A percentile compares a stretch with the other conserved stretches of the same genome.
phyloP scores from a whole-genome alignment of 208 protist species.

The Entamoeba nuttalli region DNA sequence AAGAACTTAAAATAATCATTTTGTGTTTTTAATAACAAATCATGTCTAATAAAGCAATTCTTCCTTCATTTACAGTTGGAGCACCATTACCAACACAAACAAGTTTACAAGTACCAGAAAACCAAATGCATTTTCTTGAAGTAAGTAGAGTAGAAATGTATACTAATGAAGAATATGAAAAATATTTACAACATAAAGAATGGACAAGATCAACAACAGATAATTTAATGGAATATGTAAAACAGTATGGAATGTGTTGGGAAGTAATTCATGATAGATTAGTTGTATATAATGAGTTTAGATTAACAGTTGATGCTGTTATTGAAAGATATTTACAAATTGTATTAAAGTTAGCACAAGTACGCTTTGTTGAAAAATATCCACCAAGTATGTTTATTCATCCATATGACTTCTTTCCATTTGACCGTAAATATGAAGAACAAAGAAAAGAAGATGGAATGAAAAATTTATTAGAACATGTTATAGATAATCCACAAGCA shows the following conservation, averaged over 20 bases:
- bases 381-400: neutral
- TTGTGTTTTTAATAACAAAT: too few relatives aligned
- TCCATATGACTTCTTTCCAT: neutral
- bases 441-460: neutral
- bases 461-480: neutral
- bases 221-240: neutral
- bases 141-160: neutral
- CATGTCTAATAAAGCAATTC: neutral
- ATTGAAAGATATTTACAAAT: neutral
- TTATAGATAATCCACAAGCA: neutral
- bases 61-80: neutral
- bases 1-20: too few relatives aligned
- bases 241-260: neutral
- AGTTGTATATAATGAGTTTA: neutral
- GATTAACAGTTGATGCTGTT: neutral
- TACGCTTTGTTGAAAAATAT: neutral
- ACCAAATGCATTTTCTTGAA: neutral
- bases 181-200: constrained; percentile 1
- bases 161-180: neutral
- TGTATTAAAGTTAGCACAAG: neutral
- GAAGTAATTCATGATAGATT: neutral
- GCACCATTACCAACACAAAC: neutral
- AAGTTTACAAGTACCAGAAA: neutral
- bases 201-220: neutral
- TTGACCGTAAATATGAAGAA: neutral